phyloP scores from a whole-genome alignment of 352 stramenopile species.

The Phytopythium ostracodes region DNA sequence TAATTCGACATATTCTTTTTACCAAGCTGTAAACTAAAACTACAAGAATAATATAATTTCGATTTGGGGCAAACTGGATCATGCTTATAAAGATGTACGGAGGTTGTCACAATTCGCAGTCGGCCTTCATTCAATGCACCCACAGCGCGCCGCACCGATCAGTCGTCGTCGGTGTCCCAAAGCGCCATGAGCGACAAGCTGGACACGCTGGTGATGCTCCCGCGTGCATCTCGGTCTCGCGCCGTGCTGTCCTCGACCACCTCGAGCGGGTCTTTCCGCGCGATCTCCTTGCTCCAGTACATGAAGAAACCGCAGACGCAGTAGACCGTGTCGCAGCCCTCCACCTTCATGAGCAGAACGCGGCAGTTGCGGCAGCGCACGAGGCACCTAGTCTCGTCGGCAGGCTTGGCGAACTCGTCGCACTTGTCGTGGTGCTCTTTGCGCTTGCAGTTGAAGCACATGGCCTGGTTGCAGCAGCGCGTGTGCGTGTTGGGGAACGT shows the following conservation, averaged over 20 bases:
- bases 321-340: slow-evolving; percentile 42
- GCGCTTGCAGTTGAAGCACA: slow-evolving; percentile 61
- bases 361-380: slow-evolving; percentile 41
- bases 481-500: slow-evolving; percentile 23
- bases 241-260: neutral
- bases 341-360: slow-evolving; percentile 38
- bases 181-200: slow-evolving; percentile 2
- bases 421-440: slow-evolving; percentile 23
- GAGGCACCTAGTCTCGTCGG: slow-evolving; percentile 21
- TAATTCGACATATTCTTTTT: too few relatives aligned
- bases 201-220: neutral
- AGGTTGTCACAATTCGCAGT: neutral
- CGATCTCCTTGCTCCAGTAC: slow-evolving; percentile 26
- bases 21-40: too few relatives aligned
- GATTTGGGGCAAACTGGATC: too few relatives aligned
- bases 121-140: neutral
- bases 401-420: slow-evolving; percentile 15
- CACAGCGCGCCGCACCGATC: neutral
- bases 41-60: too few relatives aligned
- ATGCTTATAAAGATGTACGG: too few relatives aligned
- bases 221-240: neutral
- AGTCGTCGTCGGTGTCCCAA: neutral
- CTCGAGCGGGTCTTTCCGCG: neutral
- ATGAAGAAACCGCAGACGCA: slow-evolving; percentile 47
- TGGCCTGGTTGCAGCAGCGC: slow-evolving; percentile 26